Evolutionary conservation across 2,329 filamentous ascomycete species (phyloP), one percentile per base, ranked within the genome.

Genomic region (Exophiala sideris): DNA sequence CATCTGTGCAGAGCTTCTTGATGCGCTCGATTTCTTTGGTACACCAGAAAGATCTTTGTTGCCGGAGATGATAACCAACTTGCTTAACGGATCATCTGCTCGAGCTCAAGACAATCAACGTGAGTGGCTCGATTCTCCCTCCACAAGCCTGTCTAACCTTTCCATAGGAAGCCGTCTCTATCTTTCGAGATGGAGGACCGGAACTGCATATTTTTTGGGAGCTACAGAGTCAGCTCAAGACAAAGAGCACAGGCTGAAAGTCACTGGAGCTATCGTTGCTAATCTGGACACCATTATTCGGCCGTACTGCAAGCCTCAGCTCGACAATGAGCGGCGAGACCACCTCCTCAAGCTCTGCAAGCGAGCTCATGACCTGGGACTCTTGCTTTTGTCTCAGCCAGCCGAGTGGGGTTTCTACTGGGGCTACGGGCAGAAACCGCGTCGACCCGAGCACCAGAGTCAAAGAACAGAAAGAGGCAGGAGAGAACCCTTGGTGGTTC

Each of bases 1-100:
- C 21, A 50, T 50, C 32, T 42, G 33, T 7, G 48, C 36, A 16
- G 20, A 41, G 11, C 5, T 50, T 16, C 38, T 50, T 11, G 48
- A 50, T 21, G 35, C 48, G 9, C 42, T 50, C 18, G 48, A 50
- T 20, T 50, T 50, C 48, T 50, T 41, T 18, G 48, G 48, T 12
- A 7, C 14, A 16, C 36, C 36, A 18, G 39, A 44, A 29, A 44
- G 16, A 21, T 50, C 48, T 16, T 16, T 50, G 18, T n/a, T 50
- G 21, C 48, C 48, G 9, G 39, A 50, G 33, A 35, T 41, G 3
- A 20, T 50, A 10, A 42, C 38, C 10, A 20, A 10, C 5, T 50
- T 50, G 38, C 12, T 50, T 21, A 2, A 18, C 24, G 16, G 32
- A 2, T 18, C 29, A 20, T 12, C 12, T 42, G 24, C 24, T 2